phyloP scores from a whole-genome alignment of 805 yeast genomes.

The Myxozyma neotropica region DNA sequence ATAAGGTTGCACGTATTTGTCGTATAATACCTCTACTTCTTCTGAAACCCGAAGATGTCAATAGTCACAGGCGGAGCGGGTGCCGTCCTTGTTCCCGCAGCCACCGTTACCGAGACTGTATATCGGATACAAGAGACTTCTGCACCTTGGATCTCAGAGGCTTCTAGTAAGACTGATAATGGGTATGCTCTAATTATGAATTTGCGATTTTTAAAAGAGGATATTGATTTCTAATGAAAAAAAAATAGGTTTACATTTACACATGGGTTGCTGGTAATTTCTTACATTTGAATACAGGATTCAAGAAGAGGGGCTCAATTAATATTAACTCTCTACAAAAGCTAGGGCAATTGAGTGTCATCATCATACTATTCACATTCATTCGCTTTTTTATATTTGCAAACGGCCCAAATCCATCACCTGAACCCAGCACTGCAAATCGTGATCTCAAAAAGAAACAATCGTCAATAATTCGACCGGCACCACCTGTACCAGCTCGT shows the following conservation, averaged over 20 bases:
- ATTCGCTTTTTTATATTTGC: slow-evolving; percentile 49
- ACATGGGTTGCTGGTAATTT: slow-evolving; percentile 34
- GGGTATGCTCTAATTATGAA: background rate
- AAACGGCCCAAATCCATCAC: slow-evolving; percentile 33
- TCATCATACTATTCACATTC: slow-evolving; percentile 44
- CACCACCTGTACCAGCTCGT: slow-evolving; percentile 34
- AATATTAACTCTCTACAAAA: background rate
- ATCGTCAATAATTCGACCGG: slow-evolving; percentile 33
- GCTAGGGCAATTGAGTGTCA: slow-evolving; percentile 48
- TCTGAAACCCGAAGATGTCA: background rate
- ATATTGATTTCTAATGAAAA: too few relatives aligned
- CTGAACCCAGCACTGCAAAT: background rate
- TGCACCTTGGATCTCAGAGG: slow-evolving; percentile 1
- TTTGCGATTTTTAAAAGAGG: too few relatives aligned
- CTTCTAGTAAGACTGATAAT: background rate
- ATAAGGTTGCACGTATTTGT: too few relatives aligned
- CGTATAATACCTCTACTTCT: background rate
- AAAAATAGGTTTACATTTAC: slow-evolving; percentile 33
- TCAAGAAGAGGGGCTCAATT: too few relatives aligned
- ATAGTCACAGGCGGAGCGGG: background rate
- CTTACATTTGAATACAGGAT: background rate
- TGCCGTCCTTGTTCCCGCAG: background rate
- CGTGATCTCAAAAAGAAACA: slow-evolving; percentile 24
- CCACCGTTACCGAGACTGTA: slow-evolving; percentile 10
- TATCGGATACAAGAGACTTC: slow-evolving; percentile 9